Evolutionary conservation across 345 rosid genomes (phyloP).

Genomic region (Physaria fendleri): DNA sequence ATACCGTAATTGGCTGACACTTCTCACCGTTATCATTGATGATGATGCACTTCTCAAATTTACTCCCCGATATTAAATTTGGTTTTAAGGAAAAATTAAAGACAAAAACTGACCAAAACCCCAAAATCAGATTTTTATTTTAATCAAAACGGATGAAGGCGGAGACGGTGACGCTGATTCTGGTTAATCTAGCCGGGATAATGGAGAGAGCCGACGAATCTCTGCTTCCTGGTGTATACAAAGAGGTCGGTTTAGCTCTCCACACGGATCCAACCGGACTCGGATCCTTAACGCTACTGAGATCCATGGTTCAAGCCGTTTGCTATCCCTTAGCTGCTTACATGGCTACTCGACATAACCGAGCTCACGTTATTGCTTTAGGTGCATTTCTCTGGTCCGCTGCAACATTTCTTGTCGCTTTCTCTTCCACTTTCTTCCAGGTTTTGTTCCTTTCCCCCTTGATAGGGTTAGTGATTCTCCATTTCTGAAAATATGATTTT

Average conservation of each 20-base stretch:
- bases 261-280: constrained; percentile 79
- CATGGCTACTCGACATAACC: constrained; percentile 41
- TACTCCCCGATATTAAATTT: background rate
- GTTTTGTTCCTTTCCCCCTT: constrained; percentile 35
- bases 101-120: background rate
- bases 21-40: constrained; percentile 3
- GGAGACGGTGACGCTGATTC: constrained; percentile 56
- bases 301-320: constrained; percentile 54
- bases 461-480: no score
- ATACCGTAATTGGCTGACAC: background rate
- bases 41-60: constrained; percentile 1
- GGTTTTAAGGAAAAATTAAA: background rate
- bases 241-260: constrained; percentile 81
- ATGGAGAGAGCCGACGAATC: constrained; percentile 96
- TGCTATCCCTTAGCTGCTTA: constrained; percentile 69
- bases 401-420: constrained; percentile 60
- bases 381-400: constrained; percentile 68
- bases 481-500: no score
- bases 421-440: constrained; percentile 56
- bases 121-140: background rate
- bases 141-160: constrained; percentile 38
- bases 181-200: constrained; percentile 79
- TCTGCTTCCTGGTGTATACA: constrained; percentile 79
- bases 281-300: constrained; percentile 62
- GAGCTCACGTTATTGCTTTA: constrained; percentile 61